Percentiles rank a stretch among this genome's conserved stretches.
These are phyloP conservation scores for Hemerocallis citrina DNA, from an alignment of 106 monocot species.

Conservation along the genomic window DNA sequence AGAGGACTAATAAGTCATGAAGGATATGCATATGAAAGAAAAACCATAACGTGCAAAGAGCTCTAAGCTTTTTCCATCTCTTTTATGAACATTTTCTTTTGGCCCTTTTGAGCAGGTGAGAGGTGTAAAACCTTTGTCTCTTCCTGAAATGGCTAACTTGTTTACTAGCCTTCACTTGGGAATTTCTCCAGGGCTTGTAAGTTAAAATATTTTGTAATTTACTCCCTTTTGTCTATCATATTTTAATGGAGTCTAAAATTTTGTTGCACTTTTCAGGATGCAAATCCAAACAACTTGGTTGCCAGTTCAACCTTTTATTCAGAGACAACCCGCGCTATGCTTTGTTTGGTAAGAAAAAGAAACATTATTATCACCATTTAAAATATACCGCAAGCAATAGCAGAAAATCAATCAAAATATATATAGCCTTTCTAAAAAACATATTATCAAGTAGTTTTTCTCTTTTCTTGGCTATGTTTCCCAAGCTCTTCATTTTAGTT, in stretches of 20 bases:
- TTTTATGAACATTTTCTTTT: too few species aligned
- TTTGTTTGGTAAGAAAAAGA: slow-evolving; percentile 73
- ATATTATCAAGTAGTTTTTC: too few species aligned
- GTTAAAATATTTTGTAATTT: slow-evolving; percentile 8
- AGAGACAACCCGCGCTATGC: slow-evolving; percentile 60
- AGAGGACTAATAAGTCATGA: too few species aligned
- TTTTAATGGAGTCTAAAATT: slow-evolving; percentile 1
- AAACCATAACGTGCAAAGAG: too few species aligned
- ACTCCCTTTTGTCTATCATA: background rate
- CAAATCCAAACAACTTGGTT: slow-evolving; percentile 91
- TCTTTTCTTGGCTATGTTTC: too few species aligned
- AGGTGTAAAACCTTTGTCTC: slow-evolving; percentile 76
- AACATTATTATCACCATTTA: too few species aligned
- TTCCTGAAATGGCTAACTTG: slow-evolving; percentile 86
- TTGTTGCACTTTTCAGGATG: slow-evolving; percentile 46
- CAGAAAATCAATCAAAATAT: too few species aligned
- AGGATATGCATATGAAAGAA: too few species aligned
- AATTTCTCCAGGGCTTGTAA: slow-evolving; percentile 82
- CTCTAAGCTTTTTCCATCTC: too few species aligned
- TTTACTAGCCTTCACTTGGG: slow-evolving; percentile 64
- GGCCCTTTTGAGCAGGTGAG: slow-evolving; percentile 69
- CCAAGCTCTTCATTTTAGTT: too few species aligned
- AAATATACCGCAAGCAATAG: too few species aligned
- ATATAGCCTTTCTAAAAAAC: too few species aligned
- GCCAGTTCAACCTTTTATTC: slow-evolving; percentile 84